A percentile compares a stretch with the other conserved stretches of the same genome.
phyloP scores from a whole-genome alignment of 2,329 filamentous ascomycete genomes.

The Diaporthe capsici region DNA sequence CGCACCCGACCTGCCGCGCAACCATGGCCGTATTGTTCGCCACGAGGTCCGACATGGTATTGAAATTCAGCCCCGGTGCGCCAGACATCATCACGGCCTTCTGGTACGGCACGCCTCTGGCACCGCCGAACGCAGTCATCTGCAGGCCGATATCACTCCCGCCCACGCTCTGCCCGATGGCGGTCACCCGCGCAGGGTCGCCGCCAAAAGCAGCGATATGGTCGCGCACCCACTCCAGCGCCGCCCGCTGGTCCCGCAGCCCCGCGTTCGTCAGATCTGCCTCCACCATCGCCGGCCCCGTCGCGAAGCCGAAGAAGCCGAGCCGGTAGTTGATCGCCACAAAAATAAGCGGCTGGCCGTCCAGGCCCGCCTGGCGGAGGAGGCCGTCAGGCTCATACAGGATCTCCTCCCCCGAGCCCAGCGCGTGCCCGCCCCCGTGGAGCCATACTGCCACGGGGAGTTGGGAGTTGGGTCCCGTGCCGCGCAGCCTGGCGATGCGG shows the following conservation, averaged over 20 bases:
- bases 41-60: slow-evolving; percentile 47
- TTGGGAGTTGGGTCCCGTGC: slow-evolving; percentile 36
- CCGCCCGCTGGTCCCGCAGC: slow-evolving; percentile 50
- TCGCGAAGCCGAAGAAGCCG: slow-evolving; percentile 47
- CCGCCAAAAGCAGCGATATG: slow-evolving; percentile 25
- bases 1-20: slow-evolving; percentile 42
- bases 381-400: slow-evolving; percentile 46
- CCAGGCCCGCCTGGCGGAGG: slow-evolving; percentile 43
- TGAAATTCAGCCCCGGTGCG: slow-evolving; percentile 48
- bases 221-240: slow-evolving; percentile 45
- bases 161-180: slow-evolving; percentile 50
- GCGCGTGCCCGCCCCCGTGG: slow-evolving; percentile 45
- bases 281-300: slow-evolving; percentile 44
- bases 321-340: slow-evolving; percentile 47
- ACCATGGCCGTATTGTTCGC: slow-evolving; percentile 45
- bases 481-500: slow-evolving; percentile 44
- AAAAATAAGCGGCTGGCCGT: slow-evolving; percentile 45
- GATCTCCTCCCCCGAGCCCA: slow-evolving; percentile 46
- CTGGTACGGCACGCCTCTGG: slow-evolving; percentile 47
- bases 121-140: slow-evolving; percentile 47
- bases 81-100: slow-evolving; percentile 51
- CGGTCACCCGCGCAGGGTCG: slow-evolving; percentile 45
- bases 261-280: slow-evolving; percentile 48
- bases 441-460: slow-evolving; percentile 47
- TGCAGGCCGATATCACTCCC: slow-evolving; percentile 49